Base-by-base conservation (phyloP, 2,329 filamentous ascomycete species). In the Apiospora hydei region DNA sequence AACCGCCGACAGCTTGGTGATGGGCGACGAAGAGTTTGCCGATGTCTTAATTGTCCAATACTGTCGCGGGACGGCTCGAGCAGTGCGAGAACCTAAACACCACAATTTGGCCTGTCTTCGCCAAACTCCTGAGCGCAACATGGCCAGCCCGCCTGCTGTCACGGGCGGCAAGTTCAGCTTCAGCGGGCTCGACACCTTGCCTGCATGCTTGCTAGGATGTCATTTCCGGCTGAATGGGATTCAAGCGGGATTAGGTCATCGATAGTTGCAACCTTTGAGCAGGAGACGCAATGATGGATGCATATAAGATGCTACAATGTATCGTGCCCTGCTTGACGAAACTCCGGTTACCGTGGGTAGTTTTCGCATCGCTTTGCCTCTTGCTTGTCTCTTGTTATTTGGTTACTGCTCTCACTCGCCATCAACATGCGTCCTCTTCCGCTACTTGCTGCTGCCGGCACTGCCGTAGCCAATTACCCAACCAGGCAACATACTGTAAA, bases 401-500 rank as follows among this genome's bases (percentile, higher is more conserved):
- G 30, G 16, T 61, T 6, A 21, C 7, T 30, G 21, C 47, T 2
- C 18, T 49, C 46, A 66, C 4, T 34, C 4, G 21, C 41, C 43
- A 7, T 21, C 66, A 47, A 30, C 4, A 69, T 69, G 68, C 68
- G 34, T 21, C 6, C 44, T 16, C 21, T 51, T 16, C 21, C 46
- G 24, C 49, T 30, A 10, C 14, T 71, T 7, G 34, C 71, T 67
- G 51, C 70, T 5, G 69, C 61, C 34, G 71, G 67, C 30, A 69
- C n/a, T 34, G 70, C 74, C 49, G 75, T 75, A 13, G 71, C 71
- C 11, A 69, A 73, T 8, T 73, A 72, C 34, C 76, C 46, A 49
- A 11, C 78, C 53, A 44, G 14, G 43, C 18, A 38, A 0, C 21
- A 16, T 44, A 83, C 84, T 49, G 90, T 94, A 78, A 85, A 89